phyloP scores from a whole-genome alignment of 306 rosid species.

The Fragaria nilgerrensis region DNA sequence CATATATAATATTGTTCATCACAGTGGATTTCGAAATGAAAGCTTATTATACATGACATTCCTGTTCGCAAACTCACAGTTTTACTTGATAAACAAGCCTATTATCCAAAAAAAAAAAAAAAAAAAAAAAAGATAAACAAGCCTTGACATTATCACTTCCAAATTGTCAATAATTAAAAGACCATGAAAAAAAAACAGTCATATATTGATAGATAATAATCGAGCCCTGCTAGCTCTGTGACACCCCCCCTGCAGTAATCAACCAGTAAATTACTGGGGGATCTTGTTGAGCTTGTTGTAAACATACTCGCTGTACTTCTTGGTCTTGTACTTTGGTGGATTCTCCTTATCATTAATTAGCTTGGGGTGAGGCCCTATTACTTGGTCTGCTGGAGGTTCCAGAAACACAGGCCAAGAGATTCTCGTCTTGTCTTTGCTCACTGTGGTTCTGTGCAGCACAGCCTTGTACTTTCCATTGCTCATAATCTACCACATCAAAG shows the following conservation, averaged over 20 bases:
- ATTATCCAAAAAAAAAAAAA: too few species aligned
- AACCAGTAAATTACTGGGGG: conserved; percentile 35
- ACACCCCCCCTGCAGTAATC: neutral
- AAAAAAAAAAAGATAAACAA: neutral
- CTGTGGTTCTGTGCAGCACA: conserved; percentile 61
- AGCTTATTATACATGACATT: neutral
- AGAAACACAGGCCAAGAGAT: conserved; percentile 81
- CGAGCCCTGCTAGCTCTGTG: neutral
- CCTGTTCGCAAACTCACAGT: neutral
- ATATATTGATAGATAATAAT: neutral
- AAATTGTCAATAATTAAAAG: neutral
- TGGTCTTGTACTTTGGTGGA: conserved; percentile 64
- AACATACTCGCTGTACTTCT: conserved; percentile 52
- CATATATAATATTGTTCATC: neutral
- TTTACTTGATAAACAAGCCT: neutral
- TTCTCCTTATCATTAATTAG: conserved; percentile 38
- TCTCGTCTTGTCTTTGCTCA: conserved; percentile 49
- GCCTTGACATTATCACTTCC: neutral
- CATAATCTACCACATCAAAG: conserved; percentile 36
- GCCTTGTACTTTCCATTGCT: conserved; percentile 76
- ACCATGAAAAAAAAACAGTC: neutral
- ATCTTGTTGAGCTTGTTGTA: conserved; percentile 61
- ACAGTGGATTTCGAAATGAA: neutral
- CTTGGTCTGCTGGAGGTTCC: conserved; percentile 49
- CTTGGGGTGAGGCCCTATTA: conserved; percentile 56